Evolutionary conservation across 106 monocot genomes (phyloP).

Genomic region (Triglochin maritima): DNA sequence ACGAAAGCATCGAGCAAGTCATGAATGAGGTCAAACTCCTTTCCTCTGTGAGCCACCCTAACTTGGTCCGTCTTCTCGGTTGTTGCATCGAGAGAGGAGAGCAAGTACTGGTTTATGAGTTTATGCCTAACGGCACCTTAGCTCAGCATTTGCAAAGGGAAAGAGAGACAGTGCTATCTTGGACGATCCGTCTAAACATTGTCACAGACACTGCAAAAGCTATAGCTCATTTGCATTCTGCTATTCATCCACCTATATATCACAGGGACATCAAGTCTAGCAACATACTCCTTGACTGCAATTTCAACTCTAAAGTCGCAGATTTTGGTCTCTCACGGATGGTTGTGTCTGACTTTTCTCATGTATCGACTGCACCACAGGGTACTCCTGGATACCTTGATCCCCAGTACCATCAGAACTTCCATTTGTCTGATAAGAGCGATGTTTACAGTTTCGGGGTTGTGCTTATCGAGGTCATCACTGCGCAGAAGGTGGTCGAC

Average conservation of each 20-base stretch:
- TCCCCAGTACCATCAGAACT: constrained; percentile 79
- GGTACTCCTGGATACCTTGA: constrained; percentile 71
- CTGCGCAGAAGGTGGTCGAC: constrained; percentile 58
- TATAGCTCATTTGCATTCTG: constrained; percentile 53
- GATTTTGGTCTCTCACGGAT: constrained; percentile 67
- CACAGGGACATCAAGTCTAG: constrained; percentile 72
- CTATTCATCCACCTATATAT: constrained; percentile 53
- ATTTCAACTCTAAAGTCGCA: constrained; percentile 61
- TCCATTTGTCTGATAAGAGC: constrained; percentile 71
- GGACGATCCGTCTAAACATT: constrained; percentile 55
- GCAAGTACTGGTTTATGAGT: constrained; percentile 57
- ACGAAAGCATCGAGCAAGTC: constrained; percentile 42
- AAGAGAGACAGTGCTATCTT: constrained; percentile 36
- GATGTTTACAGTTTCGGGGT: constrained; percentile 87
- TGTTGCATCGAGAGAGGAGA: constrained; percentile 62
- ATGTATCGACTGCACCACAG: constrained; percentile 59
- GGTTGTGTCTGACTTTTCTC: constrained; percentile 38
- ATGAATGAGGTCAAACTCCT: constrained; percentile 76
- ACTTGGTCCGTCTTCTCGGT: constrained; percentile 51
- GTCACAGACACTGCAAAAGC: constrained; percentile 58
- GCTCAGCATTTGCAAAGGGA: constrained; percentile 62
- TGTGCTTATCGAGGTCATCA: constrained; percentile 64
- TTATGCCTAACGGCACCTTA: constrained; percentile 64
- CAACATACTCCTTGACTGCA: constrained; percentile 64
- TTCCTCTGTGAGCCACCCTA: constrained; percentile 55